Evolutionary conservation across 768 basidiomycete genomes (phyloP).

Genomic region (Ephemerocybe angulata): DNA sequence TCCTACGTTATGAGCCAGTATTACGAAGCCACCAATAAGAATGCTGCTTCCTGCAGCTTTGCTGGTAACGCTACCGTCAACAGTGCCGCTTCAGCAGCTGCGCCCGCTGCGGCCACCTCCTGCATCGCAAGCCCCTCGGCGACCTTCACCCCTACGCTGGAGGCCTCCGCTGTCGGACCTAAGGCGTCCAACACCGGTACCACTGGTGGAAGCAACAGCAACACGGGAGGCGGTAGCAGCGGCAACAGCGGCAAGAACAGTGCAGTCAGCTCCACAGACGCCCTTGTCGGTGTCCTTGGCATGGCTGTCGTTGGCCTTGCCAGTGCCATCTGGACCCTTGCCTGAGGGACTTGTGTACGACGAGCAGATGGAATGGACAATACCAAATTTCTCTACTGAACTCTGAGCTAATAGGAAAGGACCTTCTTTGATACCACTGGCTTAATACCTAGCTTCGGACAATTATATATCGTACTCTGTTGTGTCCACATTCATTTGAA

Average conservation of each 20-base stretch:
- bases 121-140: constrained; percentile 64
- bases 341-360: constrained; percentile 22
- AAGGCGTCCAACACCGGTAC: constrained; percentile 17
- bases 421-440: background rate
- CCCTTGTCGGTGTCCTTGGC: constrained; percentile 33
- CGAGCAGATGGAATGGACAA: no score
- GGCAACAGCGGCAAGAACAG: constrained; percentile 21
- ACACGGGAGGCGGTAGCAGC: constrained; percentile 16
- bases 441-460: background rate
- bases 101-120: constrained; percentile 56
- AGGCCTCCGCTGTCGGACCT: constrained; percentile 24
- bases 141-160: constrained; percentile 57
- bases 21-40: constrained; percentile 60
- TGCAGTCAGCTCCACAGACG: constrained; percentile 20
- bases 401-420: background rate
- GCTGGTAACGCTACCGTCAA: constrained; percentile 82
- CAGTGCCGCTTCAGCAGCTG: constrained; percentile 41
- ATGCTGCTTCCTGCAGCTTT: constrained; percentile 70
- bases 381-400: no score
- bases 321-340: constrained; percentile 44
- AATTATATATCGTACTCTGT: background rate
- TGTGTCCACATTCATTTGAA: no score
- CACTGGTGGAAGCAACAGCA: constrained; percentile 17
- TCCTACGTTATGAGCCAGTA: constrained; percentile 81
- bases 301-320: constrained; percentile 33